Evolutionary conservation across 2,329 filamentous ascomycete genomes (phyloP), one percentile per base, ranked within the genome.

Genomic region (Coleophoma crateriformis): DNA sequence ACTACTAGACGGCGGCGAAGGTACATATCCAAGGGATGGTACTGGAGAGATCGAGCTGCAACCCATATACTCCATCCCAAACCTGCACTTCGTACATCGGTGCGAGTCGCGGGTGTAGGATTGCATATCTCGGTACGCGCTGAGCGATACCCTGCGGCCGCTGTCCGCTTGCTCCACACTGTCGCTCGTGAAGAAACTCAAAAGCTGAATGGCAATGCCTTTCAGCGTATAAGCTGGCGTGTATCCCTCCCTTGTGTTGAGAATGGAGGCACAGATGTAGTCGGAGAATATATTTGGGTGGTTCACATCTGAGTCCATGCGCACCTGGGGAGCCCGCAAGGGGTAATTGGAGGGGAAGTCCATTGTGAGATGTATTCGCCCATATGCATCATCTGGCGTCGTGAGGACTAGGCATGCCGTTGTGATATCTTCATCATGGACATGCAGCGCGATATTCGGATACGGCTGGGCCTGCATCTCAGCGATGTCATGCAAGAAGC

Each of bases 201-300:
- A 61, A n/a, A 77, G 52, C 59, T 77, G 74, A 20, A 78, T 77
- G 14, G 72, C 68, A 19, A 78, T 70, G 3, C 66, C 68, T 49
- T 75, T 75, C 20, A 78, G 63, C 0, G 73, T 77, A 50, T 78
- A 77, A 0, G 74, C 75, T 2, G 73, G 69, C 0, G 74, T 77
- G 55, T 73, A 76, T 1, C 65, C 72, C 15, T 71, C 67, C 2
- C 33, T 48, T 0, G 58, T 68, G 51, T 71, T 70, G 33, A 77
- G 64, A 3, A 77, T 75, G 0, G 66, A 69, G 1, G 73, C 72
- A 54, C 74, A 78, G 32, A 77, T 74, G 52, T 69, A 75, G 11
- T 33, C 10, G 4, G 61, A 61, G 45, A 60, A 70, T n/a, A 77
- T 66, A 47, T 78, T 76, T 2, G 73, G 73, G 48, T 77, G 73